Evolutionary conservation across 345 rosid genomes (phyloP).

Genomic region (Citrus sp.): DNA sequence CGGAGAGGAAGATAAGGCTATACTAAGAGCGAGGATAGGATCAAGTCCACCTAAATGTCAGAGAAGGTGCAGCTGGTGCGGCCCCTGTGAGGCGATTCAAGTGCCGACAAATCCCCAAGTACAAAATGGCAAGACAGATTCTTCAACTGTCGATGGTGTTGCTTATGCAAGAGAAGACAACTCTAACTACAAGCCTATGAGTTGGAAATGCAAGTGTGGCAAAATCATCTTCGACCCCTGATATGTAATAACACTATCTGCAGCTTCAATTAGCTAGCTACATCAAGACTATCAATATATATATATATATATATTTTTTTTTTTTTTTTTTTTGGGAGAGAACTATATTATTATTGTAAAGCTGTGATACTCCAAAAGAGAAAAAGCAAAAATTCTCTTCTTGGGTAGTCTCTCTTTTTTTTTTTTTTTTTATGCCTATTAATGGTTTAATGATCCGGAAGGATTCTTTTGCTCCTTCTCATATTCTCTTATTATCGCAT

Average conservation of each 20-base stretch:
- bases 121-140: constrained; percentile 21
- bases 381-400: not conserved
- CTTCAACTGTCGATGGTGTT: constrained; percentile 21
- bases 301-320: no score
- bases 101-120: constrained; percentile 77
- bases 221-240: constrained; percentile 81
- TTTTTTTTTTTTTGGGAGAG: not conserved
- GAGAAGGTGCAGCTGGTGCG: constrained; percentile 75
- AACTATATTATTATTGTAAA: not conserved
- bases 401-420: not conserved
- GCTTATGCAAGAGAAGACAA: constrained; percentile 54
- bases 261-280: not conserved
- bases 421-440: not conserved
- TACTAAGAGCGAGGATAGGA: constrained; percentile 66
- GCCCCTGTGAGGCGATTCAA: constrained; percentile 83
- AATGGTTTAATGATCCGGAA: not conserved
- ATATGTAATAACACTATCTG: not conserved
- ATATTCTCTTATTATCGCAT: not conserved
- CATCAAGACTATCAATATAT: no score
- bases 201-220: constrained; percentile 98
- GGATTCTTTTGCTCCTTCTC: not conserved
- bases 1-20: constrained; percentile 32
- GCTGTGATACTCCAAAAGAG: not conserved
- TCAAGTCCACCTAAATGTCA: constrained; percentile 89
- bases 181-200: constrained; percentile 87